Conservation (phyloP, 805 yeast species). For the Metschnikowia lunata region DNA sequence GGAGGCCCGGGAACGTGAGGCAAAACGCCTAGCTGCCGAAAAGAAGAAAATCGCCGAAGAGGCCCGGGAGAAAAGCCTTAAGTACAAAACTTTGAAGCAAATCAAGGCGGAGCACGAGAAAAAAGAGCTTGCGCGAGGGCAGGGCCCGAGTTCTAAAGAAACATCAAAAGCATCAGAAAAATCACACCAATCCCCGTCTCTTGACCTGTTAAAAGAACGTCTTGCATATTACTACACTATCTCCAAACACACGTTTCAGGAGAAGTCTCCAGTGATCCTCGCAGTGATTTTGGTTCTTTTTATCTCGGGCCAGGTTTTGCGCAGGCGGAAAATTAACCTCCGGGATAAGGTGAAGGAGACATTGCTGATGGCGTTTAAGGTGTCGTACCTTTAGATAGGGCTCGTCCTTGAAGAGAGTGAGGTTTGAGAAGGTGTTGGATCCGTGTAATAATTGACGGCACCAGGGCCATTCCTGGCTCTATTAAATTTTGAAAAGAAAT, state of each 20-base stretch:
- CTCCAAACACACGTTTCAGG: constrained; percentile 20
- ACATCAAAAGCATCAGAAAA: background rate
- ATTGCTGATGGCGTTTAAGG: constrained; percentile 41
- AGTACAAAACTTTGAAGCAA: constrained; percentile 29
- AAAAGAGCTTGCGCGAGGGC: background rate
- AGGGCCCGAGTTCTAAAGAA: background rate
- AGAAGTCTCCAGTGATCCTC: constrained; percentile 28
- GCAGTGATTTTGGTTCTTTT: constrained; percentile 20
- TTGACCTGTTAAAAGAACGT: constrained; percentile 1
- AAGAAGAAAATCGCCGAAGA: constrained; percentile 13
- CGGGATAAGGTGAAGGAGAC: constrained; percentile 32
- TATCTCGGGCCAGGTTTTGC: constrained; percentile 20
- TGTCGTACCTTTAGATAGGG: constrained; percentile 29
- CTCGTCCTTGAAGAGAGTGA: too few species aligned
- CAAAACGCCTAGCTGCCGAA: constrained; percentile 19
- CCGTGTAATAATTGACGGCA: too few species aligned
- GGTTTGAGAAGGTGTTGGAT: too few species aligned
- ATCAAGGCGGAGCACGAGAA: constrained; percentile 18
- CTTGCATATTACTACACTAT: constrained; percentile 11
- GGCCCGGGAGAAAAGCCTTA: constrained; percentile 22
- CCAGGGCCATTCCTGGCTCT: too few species aligned
- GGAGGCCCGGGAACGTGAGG: constrained; percentile 17
- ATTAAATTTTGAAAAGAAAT: too few species aligned
- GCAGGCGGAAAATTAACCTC: constrained; percentile 24
- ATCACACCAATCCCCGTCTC: background rate